Percentiles rank a stretch among this genome's conserved stretches.
phyloP scores from a whole-genome alignment of 495 filamentous ascomycete genomes.

The Penicillium mononematosum region DNA sequence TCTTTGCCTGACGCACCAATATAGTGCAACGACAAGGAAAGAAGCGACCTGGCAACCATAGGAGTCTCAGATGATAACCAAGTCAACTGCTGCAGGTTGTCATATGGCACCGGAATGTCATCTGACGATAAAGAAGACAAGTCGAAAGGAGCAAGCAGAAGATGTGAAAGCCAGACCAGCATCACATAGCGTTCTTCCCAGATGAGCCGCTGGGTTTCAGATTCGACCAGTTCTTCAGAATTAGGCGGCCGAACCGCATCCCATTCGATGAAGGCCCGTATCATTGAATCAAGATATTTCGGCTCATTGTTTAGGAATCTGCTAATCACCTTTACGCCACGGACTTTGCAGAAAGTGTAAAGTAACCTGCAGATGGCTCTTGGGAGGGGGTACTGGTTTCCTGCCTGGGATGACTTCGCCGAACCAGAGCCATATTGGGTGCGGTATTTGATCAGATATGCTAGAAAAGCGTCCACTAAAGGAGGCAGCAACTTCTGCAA shows the following conservation, averaged over 20 bases:
- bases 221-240: conserved; percentile 15
- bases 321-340: conserved; percentile 87
- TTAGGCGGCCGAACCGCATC: conserved; percentile 20
- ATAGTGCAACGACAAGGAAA: conserved; percentile 67
- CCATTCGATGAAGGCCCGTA: conserved; percentile 62
- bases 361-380: conserved; percentile 74
- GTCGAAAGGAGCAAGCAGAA: conserved; percentile 92
- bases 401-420: conserved; percentile 31
- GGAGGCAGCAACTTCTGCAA: conserved; percentile 69
- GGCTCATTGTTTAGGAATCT: conserved; percentile 89
- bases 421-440: conserved; percentile 37
- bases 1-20: conserved; percentile 79
- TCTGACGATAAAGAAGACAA: conserved; percentile 76
- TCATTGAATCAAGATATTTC: conserved; percentile 72
- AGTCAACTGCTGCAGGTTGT: conserved; percentile 23
- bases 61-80: conserved; percentile 52
- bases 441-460: conserved; percentile 53
- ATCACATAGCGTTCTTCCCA: conserved; percentile 92
- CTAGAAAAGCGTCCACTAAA: conserved; percentile 71
- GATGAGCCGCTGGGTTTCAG: conserved; percentile 37
- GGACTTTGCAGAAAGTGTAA: conserved; percentile 91
- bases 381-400: conserved; percentile 54
- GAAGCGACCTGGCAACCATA: conserved; percentile 63
- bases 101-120: conserved; percentile 36
- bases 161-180: conserved; percentile 88